phyloP scores from a whole-genome alignment of 2,329 filamentous ascomycete genomes.

The Fusarium sp. region DNA sequence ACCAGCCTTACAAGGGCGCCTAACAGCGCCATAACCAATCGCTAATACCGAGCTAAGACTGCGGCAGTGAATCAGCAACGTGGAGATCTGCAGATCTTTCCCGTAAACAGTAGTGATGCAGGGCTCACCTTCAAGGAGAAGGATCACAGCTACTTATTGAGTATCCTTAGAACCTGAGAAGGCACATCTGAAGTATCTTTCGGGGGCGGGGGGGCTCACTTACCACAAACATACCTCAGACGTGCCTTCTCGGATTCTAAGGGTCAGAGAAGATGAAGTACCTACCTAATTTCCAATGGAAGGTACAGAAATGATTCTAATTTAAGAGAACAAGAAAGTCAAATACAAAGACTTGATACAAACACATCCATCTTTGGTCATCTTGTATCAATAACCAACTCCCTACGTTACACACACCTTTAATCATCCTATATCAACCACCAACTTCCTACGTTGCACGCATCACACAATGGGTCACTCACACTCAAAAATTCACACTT shows the following conservation, averaged over 20 bases:
- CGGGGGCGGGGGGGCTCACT: no score
- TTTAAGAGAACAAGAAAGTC: not conserved
- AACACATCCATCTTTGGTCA: not conserved
- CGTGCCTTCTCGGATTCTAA: no score
- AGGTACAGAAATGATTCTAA: not conserved
- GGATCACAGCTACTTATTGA: not conserved
- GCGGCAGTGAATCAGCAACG: conserved; percentile 7
- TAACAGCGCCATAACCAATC: not conserved
- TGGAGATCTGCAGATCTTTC: not conserved
- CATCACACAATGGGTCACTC: conserved; percentile 27
- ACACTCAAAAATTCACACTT: conserved; percentile 17
- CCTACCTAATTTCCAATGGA: not conserved
- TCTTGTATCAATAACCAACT: not conserved
- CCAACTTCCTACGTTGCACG: not conserved
- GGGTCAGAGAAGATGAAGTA: not conserved
- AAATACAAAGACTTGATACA: not conserved
- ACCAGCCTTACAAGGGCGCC: conserved; percentile 9
- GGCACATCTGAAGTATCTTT: no score
- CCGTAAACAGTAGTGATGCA: conserved; percentile 3
- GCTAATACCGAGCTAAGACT: conserved; percentile 3
- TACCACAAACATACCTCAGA: no score
- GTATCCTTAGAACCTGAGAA: not conserved
- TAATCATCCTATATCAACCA: not conserved
- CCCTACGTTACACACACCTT: not conserved
- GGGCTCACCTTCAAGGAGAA: not conserved